Evolutionary conservation across 2,329 filamentous ascomycete species (phyloP).

Genomic region (Bisporella sp.): DNA sequence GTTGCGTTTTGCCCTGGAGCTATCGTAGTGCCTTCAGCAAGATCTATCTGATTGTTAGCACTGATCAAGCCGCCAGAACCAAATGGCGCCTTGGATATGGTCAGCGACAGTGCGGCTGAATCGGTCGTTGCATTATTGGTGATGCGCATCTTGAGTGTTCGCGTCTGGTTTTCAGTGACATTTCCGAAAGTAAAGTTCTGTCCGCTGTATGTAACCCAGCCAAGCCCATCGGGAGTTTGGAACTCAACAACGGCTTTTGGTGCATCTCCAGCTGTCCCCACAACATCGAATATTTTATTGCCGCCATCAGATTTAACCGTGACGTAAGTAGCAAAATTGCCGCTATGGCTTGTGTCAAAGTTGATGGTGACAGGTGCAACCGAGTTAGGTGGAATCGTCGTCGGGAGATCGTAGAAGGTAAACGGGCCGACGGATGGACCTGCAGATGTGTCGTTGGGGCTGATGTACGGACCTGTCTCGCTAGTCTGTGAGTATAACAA

Average conservation of each 20-base stretch:
- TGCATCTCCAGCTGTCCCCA: conserved; percentile 22
- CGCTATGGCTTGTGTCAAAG: conserved; percentile 39
- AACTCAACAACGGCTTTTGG: conserved; percentile 37
- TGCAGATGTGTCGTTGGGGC: conserved; percentile 30
- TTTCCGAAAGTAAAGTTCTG: conserved; percentile 36
- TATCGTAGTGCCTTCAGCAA: conserved; percentile 48
- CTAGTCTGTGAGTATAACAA: conserved; percentile 27
- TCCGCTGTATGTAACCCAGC: conserved; percentile 41
- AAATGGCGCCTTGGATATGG: conserved; percentile 55
- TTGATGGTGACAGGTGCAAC: conserved; percentile 35
- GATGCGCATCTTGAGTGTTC: conserved; percentile 20
- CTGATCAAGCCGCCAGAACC: conserved; percentile 46
- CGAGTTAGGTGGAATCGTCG: conserved; percentile 33
- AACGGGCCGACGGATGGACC: conserved; percentile 39
- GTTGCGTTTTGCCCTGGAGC: conserved; percentile 42
- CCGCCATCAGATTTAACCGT: conserved; percentile 26
- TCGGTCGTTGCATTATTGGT: conserved; percentile 29
- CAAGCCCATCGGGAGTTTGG: conserved; percentile 28
- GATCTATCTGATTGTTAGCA: conserved; percentile 47
- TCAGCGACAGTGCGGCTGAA: conserved; percentile 44
- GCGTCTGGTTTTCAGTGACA: conserved; percentile 20
- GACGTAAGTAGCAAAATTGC: conserved; percentile 38
- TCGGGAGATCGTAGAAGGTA: conserved; percentile 39
- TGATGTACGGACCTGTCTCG: conserved; percentile 34
- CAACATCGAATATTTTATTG: conserved; percentile 20